Conservation (phyloP, 352 stramenopile genomes). For the Peronospora farinosa region DNA sequence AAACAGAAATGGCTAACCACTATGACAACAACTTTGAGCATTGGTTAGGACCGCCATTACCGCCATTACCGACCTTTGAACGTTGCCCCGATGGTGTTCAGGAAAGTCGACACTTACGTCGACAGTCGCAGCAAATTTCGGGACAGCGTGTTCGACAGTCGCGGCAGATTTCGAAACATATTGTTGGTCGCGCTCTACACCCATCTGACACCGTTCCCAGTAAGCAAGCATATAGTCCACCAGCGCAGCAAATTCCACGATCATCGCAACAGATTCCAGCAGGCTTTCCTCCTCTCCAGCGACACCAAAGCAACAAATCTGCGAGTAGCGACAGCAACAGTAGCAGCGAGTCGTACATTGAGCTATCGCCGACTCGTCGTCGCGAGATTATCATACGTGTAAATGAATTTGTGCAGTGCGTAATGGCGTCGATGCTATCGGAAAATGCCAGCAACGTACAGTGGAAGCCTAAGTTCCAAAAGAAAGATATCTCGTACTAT, state of each 20-base stretch:
- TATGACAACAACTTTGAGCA: background rate
- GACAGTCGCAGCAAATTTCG: constrained; percentile 6
- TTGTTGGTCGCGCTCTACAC: constrained; percentile 1
- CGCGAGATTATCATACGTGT: constrained; percentile 19
- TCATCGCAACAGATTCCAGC: constrained; percentile 16
- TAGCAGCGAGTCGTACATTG: constrained; percentile 10
- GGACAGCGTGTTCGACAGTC: background rate
- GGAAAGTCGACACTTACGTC: background rate
- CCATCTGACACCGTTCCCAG: background rate
- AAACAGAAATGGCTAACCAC: constrained; percentile 1
- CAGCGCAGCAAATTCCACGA: constrained; percentile 2
- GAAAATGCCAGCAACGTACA: constrained; percentile 27
- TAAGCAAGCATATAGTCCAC: background rate
- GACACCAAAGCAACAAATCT: constrained; percentile 13
- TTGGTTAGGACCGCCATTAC: constrained; percentile 1
- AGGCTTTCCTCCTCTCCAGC: constrained; percentile 5
- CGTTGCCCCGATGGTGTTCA: background rate
- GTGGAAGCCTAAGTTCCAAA: constrained; percentile 41
- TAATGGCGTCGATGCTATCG: constrained; percentile 46
- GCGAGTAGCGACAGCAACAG: constrained; percentile 5
- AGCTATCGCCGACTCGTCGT: constrained; percentile 21
- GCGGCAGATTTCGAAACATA: constrained; percentile 3
- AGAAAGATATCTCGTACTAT: constrained; percentile 46
- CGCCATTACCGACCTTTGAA: background rate
- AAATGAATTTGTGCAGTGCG: constrained; percentile 30